Conservation (phyloP, 2,329 filamentous ascomycete species). For the Madurella fahalii region DNA sequence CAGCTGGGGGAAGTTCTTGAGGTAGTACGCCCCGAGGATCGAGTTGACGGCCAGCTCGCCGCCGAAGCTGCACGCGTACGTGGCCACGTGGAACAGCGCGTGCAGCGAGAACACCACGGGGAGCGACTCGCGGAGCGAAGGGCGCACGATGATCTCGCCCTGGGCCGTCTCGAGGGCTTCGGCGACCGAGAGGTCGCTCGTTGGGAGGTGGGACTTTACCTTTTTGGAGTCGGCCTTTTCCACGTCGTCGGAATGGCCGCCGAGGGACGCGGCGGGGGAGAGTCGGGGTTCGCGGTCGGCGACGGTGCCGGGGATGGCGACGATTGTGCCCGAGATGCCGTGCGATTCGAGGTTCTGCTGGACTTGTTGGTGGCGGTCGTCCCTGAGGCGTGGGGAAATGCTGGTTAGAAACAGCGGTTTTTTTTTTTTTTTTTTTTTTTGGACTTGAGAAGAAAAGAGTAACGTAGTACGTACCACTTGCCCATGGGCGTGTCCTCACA, state of each 20-base stretch:
- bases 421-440: too few relatives aligned
- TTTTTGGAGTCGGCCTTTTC: conserved; percentile 34
- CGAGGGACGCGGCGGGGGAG: conserved; percentile 43
- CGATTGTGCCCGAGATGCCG: conserved; percentile 41
- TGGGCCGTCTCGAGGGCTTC: conserved; percentile 43
- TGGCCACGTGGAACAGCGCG: conserved; percentile 50
- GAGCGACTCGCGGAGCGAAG: conserved; percentile 48
- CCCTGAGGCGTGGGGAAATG: conserved; percentile 37
- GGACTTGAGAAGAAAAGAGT: neutral
- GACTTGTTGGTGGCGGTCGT: conserved; percentile 60
- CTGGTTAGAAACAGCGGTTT: too few relatives aligned
- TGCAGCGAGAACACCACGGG: conserved; percentile 48
- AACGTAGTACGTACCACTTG: conserved; percentile 47
- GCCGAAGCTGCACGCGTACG: conserved; percentile 61
- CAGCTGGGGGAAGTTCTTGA: conserved; percentile 54
- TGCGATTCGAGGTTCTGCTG: conserved; percentile 50
- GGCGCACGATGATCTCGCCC: conserved; percentile 52
- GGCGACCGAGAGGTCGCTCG: conserved; percentile 40
- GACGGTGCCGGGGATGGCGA: conserved; percentile 44
- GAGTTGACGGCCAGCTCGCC: conserved; percentile 61
- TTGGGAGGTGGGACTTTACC: conserved; percentile 30
- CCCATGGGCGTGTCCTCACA: conserved; percentile 81
- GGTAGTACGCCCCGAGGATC: conserved; percentile 55
- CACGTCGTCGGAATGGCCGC: conserved; percentile 31
- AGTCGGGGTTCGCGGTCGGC: conserved; percentile 31